Evolutionary conservation across 169 alveolate genomes (phyloP), one percentile per base, ranked within the genome.

Genomic region (Plasmodium vinckei): DNA sequence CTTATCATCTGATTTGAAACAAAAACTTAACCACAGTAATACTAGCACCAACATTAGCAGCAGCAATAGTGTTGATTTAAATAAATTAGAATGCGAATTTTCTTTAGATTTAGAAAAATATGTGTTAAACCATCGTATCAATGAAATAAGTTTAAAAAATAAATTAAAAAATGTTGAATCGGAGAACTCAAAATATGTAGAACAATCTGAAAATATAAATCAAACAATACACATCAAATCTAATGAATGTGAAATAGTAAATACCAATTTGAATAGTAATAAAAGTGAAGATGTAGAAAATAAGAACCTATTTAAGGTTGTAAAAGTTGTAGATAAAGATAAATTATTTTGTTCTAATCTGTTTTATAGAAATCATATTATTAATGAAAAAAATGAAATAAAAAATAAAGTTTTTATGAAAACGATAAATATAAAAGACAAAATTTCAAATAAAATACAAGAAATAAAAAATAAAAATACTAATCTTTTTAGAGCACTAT

Each of bases 41-140:
- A 47, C 39, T 39, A 53, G 27, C n/a, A 9, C 10, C 15, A 51
- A 56, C 2, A 13, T 15, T 13, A 42, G 23, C 7, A 61, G 23
- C 7, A 61, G 71, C 5, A 61, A 27, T 10, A 23, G 71, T 5
- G 17, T 19, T 5, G 19, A 19, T 46, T 1, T 7, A 17, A 46
- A 39, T 0, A 46, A 67, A 4, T 17, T 15, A 15, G 15, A 15
- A 21, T 12, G 5, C 1, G 46, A 67, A 23, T 56, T 72, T 49
- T 39, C 72, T 12, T 23, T 72, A 13, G 44, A 72, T 46, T 59
- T 72, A 7, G 87, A 59, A 63, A 57, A 39, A 17, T 72, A 33
- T 64, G 87, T 72, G n/a, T 25, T 7, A 39, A 49, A 72, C 39
- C 87, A 72, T 44, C 72, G 72, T 39, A 72, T 72, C 17, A 72